Evolutionary conservation across 352 stramenopile genomes (phyloP).

Genomic region (Phytopythium sindhum): DNA sequence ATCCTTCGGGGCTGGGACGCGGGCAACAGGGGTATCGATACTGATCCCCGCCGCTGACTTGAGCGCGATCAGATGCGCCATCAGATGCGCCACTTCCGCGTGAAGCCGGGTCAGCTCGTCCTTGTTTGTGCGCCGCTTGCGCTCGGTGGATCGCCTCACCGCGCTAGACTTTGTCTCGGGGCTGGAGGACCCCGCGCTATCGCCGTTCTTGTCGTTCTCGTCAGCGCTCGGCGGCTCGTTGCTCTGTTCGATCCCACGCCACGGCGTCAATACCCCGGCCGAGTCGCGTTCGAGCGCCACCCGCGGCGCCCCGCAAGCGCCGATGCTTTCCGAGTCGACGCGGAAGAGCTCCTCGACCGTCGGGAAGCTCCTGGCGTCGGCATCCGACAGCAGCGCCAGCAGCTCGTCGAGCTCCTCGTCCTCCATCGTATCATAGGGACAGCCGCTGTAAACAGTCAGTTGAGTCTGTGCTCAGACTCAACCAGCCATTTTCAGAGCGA

Average conservation of each 20-base stretch:
- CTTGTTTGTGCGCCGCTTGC: neutral
- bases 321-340: neutral
- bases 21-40: neutral
- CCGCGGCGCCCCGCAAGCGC: neutral
- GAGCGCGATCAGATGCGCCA: neutral
- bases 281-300: neutral
- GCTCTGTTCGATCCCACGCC: neutral
- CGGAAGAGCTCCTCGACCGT: neutral
- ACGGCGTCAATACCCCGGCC: neutral
- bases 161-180: neutral
- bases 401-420: neutral
- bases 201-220: neutral
- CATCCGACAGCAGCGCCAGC: constrained; percentile 1
- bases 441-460: too few species aligned
- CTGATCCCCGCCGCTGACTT: neutral
- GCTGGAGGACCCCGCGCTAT: neutral
- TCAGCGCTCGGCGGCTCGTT: neutral
- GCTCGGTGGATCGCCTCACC: neutral
- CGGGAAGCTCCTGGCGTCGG: neutral
- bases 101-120: neutral
- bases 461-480: too few species aligned
- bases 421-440: too few species aligned
- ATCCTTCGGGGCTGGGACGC: neutral
- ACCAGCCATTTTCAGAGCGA: too few species aligned
- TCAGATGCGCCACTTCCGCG: neutral